Percentiles rank a stretch among this genome's conserved stretches.
Conservation (phyloP, 352 stramenopile genomes). For the Globisporangium uncinulatum region DNA sequence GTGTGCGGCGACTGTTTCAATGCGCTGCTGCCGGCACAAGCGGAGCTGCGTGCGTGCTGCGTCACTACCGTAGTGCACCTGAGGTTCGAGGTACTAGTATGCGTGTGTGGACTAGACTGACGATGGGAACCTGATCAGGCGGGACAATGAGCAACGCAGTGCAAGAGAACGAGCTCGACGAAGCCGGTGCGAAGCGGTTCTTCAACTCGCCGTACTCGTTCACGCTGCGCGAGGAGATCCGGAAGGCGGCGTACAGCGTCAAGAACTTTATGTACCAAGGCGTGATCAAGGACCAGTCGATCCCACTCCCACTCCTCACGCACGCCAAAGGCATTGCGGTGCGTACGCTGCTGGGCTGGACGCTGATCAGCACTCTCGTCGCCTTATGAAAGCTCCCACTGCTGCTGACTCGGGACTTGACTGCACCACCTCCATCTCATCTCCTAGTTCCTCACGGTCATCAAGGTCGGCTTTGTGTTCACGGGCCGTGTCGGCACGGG, state of each 20-base stretch:
- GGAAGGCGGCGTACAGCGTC: slow-evolving; percentile 91
- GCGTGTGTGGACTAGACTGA: background rate
- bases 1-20: slow-evolving; percentile 77
- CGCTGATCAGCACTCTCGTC: background rate
- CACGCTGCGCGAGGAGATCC: slow-evolving; percentile 89
- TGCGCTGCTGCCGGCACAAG: slow-evolving; percentile 50
- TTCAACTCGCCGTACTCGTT: slow-evolving; percentile 86
- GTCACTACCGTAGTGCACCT: background rate
- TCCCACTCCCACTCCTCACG: slow-evolving; percentile 84
- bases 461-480: slow-evolving; percentile 89
- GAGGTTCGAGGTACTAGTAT: background rate
- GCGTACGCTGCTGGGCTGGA: slow-evolving; percentile 10
- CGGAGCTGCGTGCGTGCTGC: slow-evolving; percentile 47
- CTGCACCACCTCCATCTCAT: background rate
- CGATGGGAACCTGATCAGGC: slow-evolving; percentile 19
- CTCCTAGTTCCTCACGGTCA: slow-evolving; percentile 86
- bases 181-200: slow-evolving; percentile 59
- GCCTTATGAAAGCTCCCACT: background rate
- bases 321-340: slow-evolving; percentile 88
- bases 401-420: background rate
- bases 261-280: slow-evolving; percentile 89
- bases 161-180: slow-evolving; percentile 63
- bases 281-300: slow-evolving; percentile 87
- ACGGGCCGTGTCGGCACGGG: slow-evolving; percentile 87
- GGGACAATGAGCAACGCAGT: slow-evolving; percentile 77